Conservation (phyloP, 2,329 filamentous ascomycete genomes). For the Xylaria sp. region DNA sequence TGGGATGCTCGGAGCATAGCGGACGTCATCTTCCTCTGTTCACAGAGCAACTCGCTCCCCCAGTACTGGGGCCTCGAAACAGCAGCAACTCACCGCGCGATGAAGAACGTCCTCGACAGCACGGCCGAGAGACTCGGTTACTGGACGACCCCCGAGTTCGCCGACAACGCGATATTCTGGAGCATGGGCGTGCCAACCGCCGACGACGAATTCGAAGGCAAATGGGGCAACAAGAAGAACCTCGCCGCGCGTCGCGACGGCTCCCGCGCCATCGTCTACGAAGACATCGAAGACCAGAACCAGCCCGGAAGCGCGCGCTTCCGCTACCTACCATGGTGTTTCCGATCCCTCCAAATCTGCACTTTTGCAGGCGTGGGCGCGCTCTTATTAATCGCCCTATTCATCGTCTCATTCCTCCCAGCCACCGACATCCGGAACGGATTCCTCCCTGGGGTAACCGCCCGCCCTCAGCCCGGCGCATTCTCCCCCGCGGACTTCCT, state of each 20-base stretch:
- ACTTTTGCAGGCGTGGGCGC: conserved; percentile 57
- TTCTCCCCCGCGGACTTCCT: conserved; percentile 87
- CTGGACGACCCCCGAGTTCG: conserved; percentile 66
- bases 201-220: conserved; percentile 24
- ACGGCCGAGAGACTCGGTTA: conserved; percentile 74
- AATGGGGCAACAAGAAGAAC: conserved; percentile 17
- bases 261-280: conserved; percentile 23
- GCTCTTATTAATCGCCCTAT: conserved; percentile 61
- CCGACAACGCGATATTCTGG: conserved; percentile 65
- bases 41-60: conserved; percentile 70
- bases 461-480: conserved; percentile 53
- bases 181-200: conserved; percentile 29
- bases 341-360: conserved; percentile 62
- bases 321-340: conserved; percentile 70
- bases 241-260: conserved; percentile 31
- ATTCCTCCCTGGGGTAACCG: conserved; percentile 64
- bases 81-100: conserved; percentile 45
- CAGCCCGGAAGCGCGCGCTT: conserved; percentile 51
- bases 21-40: conserved; percentile 71
- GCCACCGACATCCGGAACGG: conserved; percentile 60
- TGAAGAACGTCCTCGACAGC: conserved; percentile 50
- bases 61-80: conserved; percentile 68
- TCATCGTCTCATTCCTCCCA: conserved; percentile 74
- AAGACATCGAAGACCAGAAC: conserved; percentile 44
- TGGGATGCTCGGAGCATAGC: conserved; percentile 83